These are phyloP conservation scores for Leishmania guyanensis DNA, from an alignment of 208 protist species.

Conservation along the genomic window DNA sequence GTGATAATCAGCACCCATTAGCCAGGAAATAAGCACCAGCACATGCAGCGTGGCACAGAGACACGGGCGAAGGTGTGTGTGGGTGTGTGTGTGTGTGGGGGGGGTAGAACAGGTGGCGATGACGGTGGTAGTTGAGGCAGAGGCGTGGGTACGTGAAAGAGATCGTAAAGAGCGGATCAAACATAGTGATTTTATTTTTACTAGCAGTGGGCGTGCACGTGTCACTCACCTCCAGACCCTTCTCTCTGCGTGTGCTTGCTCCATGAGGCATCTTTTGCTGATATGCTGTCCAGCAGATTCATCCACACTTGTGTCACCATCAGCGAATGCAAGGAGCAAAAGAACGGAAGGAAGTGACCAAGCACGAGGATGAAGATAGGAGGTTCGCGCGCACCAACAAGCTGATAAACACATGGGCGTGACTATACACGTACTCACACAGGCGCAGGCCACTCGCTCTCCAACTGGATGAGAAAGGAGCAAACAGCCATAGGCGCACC, in stretches of 20 bases:
- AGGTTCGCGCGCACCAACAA: background rate
- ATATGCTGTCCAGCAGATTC: background rate
- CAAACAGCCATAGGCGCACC: background rate
- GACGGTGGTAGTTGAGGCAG: background rate
- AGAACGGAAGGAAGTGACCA: background rate
- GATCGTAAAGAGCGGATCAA: background rate
- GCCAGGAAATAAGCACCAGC: background rate
- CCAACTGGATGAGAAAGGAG: background rate
- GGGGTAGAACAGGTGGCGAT: background rate
- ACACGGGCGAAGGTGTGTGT: background rate
- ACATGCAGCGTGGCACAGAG: background rate
- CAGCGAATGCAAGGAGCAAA: background rate
- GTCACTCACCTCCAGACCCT: background rate
- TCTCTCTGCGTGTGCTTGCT: background rate
- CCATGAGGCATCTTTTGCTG: background rate
- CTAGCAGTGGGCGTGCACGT: background rate
- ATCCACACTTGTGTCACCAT: background rate
- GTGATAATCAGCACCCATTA: background rate
- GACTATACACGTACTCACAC: background rate
- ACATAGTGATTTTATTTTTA: background rate
- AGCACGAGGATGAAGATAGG: background rate
- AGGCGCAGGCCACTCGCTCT: background rate
- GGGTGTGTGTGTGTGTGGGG: background rate
- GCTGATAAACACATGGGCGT: background rate
- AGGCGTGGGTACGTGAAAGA: background rate